Evolutionary conservation across 352 stramenopile species (phyloP).

Genomic region (Hyaloperonospora arabidopsidis): DNA sequence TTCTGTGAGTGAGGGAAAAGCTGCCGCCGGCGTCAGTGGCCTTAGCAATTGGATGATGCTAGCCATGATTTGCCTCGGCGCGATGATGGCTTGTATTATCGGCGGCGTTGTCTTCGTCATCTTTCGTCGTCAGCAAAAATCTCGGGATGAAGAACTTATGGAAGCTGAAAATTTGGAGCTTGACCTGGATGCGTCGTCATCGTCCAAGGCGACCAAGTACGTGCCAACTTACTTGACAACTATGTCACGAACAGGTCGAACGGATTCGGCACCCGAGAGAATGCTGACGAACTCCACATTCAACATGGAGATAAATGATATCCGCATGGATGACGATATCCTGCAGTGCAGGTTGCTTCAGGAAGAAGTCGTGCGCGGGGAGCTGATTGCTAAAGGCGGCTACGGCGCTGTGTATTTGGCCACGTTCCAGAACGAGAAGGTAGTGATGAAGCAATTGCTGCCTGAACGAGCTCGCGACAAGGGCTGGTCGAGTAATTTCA

Average conservation of each 20-base stretch:
- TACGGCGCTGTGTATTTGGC: conserved; percentile 58
- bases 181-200: conserved; percentile 18
- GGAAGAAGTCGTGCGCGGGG: conserved; percentile 37
- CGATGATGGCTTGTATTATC: conserved; percentile 23
- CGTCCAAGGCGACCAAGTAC: conserved; percentile 28
- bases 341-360: conserved; percentile 41
- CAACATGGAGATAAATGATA: conserved; percentile 37
- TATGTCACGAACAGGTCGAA: conserved; percentile 24
- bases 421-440: conserved; percentile 29
- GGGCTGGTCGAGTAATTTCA: conserved; percentile 28
- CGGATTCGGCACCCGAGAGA: conserved; percentile 16
- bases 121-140: conserved; percentile 20
- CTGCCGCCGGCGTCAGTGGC: conserved; percentile 4
- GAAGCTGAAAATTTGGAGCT: conserved; percentile 22
- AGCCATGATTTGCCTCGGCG: conserved; percentile 30
- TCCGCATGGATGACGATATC: conserved; percentile 56
- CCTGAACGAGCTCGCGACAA: conserved; percentile 9
- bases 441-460: conserved; percentile 47
- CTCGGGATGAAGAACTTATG: conserved; percentile 23
- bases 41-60: conserved; percentile 40
- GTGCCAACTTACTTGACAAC: conserved; percentile 15
- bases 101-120: conserved; percentile 26
- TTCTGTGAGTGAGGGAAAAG: neutral
- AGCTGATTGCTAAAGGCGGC: conserved; percentile 41
- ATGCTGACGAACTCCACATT: conserved; percentile 15